These are phyloP conservation scores for Polygonum aviculare DNA, from an alignment of 148 eudicot species.

Conservation along the genomic window DNA sequence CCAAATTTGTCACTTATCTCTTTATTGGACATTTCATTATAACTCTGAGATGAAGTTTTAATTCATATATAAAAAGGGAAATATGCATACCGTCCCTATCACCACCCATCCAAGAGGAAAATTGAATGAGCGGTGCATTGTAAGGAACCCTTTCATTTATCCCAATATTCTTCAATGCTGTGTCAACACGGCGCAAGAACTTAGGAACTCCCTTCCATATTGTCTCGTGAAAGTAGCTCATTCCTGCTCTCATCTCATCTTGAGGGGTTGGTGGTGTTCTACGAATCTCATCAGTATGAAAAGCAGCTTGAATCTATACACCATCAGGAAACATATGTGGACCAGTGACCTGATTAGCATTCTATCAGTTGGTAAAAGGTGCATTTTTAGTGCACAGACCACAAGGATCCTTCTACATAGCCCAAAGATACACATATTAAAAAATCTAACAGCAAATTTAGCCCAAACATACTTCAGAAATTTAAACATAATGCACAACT, in stretches of 20 bases:
- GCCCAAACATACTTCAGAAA: neutral
- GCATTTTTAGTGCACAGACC: neutral
- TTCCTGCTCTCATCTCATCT: constrained; percentile 99
- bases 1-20: neutral
- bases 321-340: neutral
- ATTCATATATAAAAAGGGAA: neutral
- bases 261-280: constrained; percentile 90
- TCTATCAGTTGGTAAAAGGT: neutral
- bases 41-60: neutral
- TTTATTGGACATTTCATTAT: neutral
- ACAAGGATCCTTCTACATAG: neutral
- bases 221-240: constrained; percentile 98
- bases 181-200: constrained; percentile 89
- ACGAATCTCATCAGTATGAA: constrained; percentile 92
- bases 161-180: constrained; percentile 94
- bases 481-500: neutral
- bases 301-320: constrained; percentile 91
- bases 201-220: constrained; percentile 98
- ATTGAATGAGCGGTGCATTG: constrained; percentile 95
- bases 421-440: neutral
- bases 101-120: constrained; percentile 99
- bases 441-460: neutral
- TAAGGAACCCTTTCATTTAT: constrained; percentile 93
- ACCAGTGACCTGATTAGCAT: constrained; percentile 5
- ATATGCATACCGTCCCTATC: constrained; percentile 79